phyloP scores from a whole-genome alignment of 2,329 filamentous ascomycete genomes.

The Pseudogymnoascus verrucosus region DNA sequence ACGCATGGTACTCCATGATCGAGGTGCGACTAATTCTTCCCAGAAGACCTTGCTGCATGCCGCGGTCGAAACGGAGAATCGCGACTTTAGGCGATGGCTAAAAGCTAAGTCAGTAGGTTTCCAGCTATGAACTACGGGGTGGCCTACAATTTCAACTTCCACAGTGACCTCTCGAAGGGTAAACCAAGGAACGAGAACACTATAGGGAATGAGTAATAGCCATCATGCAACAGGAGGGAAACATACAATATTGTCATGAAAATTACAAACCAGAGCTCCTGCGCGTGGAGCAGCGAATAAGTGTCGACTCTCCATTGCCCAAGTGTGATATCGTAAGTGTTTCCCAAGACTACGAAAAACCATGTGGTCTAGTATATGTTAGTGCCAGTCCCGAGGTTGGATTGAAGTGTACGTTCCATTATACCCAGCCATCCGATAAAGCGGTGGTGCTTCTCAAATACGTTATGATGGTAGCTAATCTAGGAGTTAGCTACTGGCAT shows the following conservation, averaged over 20 bases:
- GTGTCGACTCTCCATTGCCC: conserved; percentile 30
- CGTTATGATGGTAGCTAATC: conserved; percentile 33
- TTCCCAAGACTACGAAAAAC: conserved; percentile 33
- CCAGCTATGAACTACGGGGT: background rate
- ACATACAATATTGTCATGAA: conserved; percentile 35
- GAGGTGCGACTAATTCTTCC: conserved; percentile 35
- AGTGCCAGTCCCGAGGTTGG: conserved; percentile 7
- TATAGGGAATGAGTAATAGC: conserved; percentile 20
- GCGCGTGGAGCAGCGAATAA: conserved; percentile 29
- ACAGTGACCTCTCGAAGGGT: conserved; percentile 34
- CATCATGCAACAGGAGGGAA: background rate
- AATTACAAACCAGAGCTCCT: conserved; percentile 35
- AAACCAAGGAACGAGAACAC: conserved; percentile 33
- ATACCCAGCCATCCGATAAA: conserved; percentile 36
- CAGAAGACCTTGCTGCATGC: conserved; percentile 36
- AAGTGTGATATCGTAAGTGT: conserved; percentile 30
- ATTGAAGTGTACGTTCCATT: conserved; percentile 23
- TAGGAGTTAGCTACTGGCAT: conserved; percentile 12
- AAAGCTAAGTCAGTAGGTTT: conserved; percentile 17
- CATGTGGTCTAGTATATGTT: conserved; percentile 28
- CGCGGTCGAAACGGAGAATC: conserved; percentile 32
- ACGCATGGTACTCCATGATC: conserved; percentile 37
- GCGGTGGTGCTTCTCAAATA: conserved; percentile 35
- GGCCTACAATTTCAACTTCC: conserved; percentile 32
- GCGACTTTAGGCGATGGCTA: conserved; percentile 36